These are phyloP conservation scores for Lecanoromycetidae sp. DNA, from an alignment of 2,329 filamentous ascomycete genomes.

Conservation along the genomic window DNA sequence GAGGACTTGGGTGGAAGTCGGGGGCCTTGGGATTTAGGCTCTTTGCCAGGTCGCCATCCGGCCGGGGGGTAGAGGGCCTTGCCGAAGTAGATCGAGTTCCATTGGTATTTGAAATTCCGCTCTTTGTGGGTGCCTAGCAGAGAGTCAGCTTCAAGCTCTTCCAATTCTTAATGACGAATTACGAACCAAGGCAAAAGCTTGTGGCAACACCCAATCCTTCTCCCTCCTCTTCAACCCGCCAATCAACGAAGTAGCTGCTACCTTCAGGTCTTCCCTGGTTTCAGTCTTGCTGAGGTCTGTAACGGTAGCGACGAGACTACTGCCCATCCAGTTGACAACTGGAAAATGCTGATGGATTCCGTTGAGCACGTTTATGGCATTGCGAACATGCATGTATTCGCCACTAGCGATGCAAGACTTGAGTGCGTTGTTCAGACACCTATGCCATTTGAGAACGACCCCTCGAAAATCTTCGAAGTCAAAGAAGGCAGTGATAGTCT, in stretches of 20 bases:
- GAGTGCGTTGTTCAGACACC: slow-evolving; percentile 64
- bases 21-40: slow-evolving; percentile 30
- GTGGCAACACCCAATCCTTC: slow-evolving; percentile 38
- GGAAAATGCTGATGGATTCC: slow-evolving; percentile 72
- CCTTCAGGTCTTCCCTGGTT: slow-evolving; percentile 36
- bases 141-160: slow-evolving; percentile 19
- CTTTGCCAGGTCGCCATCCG: slow-evolving; percentile 17
- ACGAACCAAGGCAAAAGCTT: slow-evolving; percentile 33
- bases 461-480: slow-evolving; percentile 79
- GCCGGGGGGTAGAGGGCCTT: slow-evolving; percentile 15
- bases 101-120: slow-evolving; percentile 22
- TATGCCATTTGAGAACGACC: slow-evolving; percentile 82
- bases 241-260: slow-evolving; percentile 37
- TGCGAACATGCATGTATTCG: slow-evolving; percentile 97
- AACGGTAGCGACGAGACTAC: slow-evolving; percentile 32
- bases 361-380: slow-evolving; percentile 83
- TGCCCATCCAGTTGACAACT: slow-evolving; percentile 75
- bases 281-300: slow-evolving; percentile 33
- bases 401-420: slow-evolving; percentile 68
- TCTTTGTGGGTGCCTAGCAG: slow-evolving; percentile 17
- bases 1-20: slow-evolving; percentile 29
- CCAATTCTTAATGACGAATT: slow-evolving; percentile 4
- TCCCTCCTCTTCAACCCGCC: slow-evolving; percentile 37
- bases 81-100: slow-evolving; percentile 20
- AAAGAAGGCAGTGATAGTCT: slow-evolving; percentile 56